Evolutionary conservation across 768 basidiomycete species (phyloP), one percentile per base, ranked within the genome.

Genomic region (Rhodotorula taiwanensis): DNA sequence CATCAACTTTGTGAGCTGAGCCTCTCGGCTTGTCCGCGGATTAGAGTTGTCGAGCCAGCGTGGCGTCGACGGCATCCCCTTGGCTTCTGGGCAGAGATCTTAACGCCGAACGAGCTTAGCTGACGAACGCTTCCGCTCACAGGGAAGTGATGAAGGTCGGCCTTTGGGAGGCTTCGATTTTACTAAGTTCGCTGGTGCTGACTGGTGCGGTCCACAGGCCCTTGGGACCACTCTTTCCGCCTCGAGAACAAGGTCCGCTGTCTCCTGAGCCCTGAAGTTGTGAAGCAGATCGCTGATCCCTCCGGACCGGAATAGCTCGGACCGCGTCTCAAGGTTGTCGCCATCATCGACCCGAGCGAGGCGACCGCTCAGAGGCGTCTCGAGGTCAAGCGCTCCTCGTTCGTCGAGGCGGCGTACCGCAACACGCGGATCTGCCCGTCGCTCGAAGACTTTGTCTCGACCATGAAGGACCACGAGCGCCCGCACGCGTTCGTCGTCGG

Each of bases 241-340:
- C 75, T 79, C 68, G 78, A 79, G 67, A 76, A 67, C 63, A 42
- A 25, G 27, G 52, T 44, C 5, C 30, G 36, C 25, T 27, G 21
- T 16, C 8, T 6, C 7, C 21, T 39, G 20, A 18, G 47, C 49
- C 4, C 30, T 9, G n/a, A 28, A n/a, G n/a, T 28, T 14, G 25
- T 13, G 27, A 15, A 18, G 21, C 48, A 5, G 20, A 9, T 44
- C 34, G 18, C 23, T 51, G 16, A 11, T 25, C 18, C 34, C 53
- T 31, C 36, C n/a, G n/a, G 23, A 31, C 14, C 36, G 23, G 5
- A 7, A 9, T 93, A 98, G 80, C 86, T 98, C 64, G 94, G 94
- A 51, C 86, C 84, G 27, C 89, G 94, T 69, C 87, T 98, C 76
- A 97, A 94, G 76, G 89, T 99, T 60, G 84, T 93, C 66, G 94